Evolutionary conservation across 805 yeast genomes (phyloP), one percentile per base, ranked within the genome.

Genomic region (Middelhovenomyces tepae): DNA sequence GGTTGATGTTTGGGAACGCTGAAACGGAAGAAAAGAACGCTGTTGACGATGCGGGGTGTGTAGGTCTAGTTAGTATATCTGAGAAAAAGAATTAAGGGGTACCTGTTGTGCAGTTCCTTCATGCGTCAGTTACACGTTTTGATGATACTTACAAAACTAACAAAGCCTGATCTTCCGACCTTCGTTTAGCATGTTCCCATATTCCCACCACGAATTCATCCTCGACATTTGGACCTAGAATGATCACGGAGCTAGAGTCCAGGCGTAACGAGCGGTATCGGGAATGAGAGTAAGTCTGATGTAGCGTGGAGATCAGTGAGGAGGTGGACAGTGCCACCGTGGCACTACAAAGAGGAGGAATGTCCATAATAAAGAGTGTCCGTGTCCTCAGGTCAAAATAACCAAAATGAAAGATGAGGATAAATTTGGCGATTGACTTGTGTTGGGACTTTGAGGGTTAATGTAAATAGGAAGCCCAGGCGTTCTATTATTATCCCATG

Each of bases 121-220:
- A 24, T 24, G 14, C n/a, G 15, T 7, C n/a, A 27, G 13, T 19
- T 8, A 6, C 11, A 29, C 26, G 9, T 9, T 21, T 21, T 21
- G n/a, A 3, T 4, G 20, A 11, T 6, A 39, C 50, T 36, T 38
- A 45, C 41, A 47, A 37, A 8, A 62, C 39, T 16, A 60, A 40
- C 7, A 61, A 36, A 15, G 62, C 48, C 44, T 61, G 66, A 34
- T 61, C 64, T 41, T 61, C 67, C 5, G 54, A 49, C 11, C 65
- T 53, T 27, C 53, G 46, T 31, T 49, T 47, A 4, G 65, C 64
- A 35, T 61, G 67, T 25, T 51, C 56, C 62, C 65, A 59, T 4
- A 60, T 36, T 7, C 49, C 32, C 7, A 52, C 43, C 17, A 60
- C 34, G 18, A 59, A 49, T 16, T 51, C 44, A 11, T 47, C 51